Evolutionary conservation across 176 grass and related monocot species (phyloP).

Genomic region (Metroxylon sagu): DNA sequence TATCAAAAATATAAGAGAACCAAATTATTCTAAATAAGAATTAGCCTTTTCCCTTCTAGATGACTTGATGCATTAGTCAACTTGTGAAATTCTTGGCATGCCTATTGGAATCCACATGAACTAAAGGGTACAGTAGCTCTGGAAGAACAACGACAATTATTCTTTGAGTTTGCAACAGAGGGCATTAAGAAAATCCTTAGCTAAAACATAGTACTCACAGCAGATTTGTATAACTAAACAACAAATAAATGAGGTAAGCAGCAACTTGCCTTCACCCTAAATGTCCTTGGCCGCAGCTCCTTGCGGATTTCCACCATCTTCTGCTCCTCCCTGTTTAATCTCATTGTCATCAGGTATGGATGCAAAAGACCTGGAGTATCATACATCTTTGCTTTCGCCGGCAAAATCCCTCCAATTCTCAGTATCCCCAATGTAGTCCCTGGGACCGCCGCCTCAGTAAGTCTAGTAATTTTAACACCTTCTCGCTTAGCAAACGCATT

Average conservation of each 20-base stretch:
- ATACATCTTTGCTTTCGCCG: constrained; percentile 95
- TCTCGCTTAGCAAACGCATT: constrained; percentile 84
- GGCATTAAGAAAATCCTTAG: too few relatives aligned
- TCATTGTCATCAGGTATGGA: constrained; percentile 66
- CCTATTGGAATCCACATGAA: too few relatives aligned
- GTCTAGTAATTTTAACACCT: constrained; percentile 59
- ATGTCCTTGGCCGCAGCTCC: constrained; percentile 52
- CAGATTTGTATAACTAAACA: background rate
- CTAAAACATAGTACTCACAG: background rate
- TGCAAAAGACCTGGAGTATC: constrained; percentile 92
- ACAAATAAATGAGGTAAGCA: constrained; percentile 1
- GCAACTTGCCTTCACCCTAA: constrained; percentile 67
- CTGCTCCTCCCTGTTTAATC: constrained; percentile 62
- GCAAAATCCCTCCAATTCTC: constrained; percentile 68
- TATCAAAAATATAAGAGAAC: too few relatives aligned
- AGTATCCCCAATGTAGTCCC: constrained; percentile 89
- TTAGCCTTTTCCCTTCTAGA: too few relatives aligned
- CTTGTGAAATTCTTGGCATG: too few relatives aligned
- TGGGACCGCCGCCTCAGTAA: constrained; percentile 77
- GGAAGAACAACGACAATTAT: too few relatives aligned
- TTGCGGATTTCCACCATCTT: constrained; percentile 95
- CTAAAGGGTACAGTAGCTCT: too few relatives aligned
- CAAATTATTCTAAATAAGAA: too few relatives aligned
- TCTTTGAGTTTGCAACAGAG: too few relatives aligned
- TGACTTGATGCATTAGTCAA: too few relatives aligned